Evolutionary conservation across 495 filamentous ascomycete genomes (phyloP).

Genomic region (Glarea lozoyensis): DNA sequence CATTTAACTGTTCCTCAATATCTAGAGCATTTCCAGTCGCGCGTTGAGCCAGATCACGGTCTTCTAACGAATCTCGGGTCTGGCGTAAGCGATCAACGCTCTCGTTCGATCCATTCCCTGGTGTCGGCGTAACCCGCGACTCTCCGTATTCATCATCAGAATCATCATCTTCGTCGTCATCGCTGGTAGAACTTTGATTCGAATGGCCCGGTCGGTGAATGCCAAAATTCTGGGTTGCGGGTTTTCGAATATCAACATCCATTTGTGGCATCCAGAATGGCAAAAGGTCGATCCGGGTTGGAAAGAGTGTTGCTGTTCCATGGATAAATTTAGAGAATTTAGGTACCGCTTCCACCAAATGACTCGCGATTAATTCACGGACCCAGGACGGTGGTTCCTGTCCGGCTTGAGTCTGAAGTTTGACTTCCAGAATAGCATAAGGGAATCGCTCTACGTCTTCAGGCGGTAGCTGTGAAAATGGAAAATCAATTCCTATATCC

Average conservation of each 20-base stretch:
- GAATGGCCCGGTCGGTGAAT: conserved; percentile 73
- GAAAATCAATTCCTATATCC: conserved; percentile 96
- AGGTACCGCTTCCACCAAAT: conserved; percentile 94
- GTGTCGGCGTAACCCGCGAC: neutral
- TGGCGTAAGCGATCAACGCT: conserved; percentile 32
- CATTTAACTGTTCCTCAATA: conserved; percentile 64
- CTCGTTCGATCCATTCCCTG: conserved; percentile 13
- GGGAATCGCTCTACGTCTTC: conserved; percentile 87
- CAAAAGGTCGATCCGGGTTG: conserved; percentile 76
- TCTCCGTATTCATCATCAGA: conserved; percentile 26
- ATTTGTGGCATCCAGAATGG: conserved; percentile 99
- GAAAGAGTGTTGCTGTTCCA: conserved; percentile 79
- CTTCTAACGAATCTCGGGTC: conserved; percentile 36
- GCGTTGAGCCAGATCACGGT: conserved; percentile 37
- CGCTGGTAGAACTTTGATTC: conserved; percentile 65
- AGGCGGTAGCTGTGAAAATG: conserved; percentile 80
- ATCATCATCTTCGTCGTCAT: conserved; percentile 57
- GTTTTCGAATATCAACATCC: conserved; percentile 96
- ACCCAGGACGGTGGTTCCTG: conserved; percentile 97
- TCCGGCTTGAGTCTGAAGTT: conserved; percentile 94
- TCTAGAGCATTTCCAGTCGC: conserved; percentile 48
- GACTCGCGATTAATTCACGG: conserved; percentile 78
- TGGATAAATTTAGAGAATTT: conserved; percentile 99
- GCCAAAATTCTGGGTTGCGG: conserved; percentile 73
- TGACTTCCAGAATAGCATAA: conserved; percentile 94